These are phyloP conservation scores for Apiospora koreana DNA, from an alignment of 2,329 filamentous ascomycete species.

Conservation along the genomic window DNA sequence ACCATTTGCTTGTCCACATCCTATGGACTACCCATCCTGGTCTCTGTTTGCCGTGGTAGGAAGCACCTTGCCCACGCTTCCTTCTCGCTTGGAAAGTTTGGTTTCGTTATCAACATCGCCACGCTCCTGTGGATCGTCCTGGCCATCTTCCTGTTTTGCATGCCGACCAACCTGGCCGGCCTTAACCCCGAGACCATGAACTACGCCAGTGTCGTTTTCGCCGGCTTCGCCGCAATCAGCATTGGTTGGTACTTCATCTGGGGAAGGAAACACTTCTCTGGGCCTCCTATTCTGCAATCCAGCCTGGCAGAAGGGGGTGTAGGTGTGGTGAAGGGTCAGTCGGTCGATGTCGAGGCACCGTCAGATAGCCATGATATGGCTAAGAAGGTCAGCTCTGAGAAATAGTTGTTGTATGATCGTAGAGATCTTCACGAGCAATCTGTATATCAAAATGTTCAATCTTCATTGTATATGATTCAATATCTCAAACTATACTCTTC, in stretches of 20 bases:
- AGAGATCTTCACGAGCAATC: background rate
- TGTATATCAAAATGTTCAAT: background rate
- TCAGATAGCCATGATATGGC: background rate
- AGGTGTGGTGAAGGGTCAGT: constrained; percentile 24
- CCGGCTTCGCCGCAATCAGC: constrained; percentile 61
- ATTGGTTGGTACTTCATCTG: constrained; percentile 64
- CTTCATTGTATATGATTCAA: too few relatives aligned
- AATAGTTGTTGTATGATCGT: background rate
- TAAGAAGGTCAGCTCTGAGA: background rate
- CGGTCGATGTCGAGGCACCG: constrained; percentile 12
- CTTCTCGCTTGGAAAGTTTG: constrained; percentile 70
- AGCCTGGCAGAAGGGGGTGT: constrained; percentile 21
- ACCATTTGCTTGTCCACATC: constrained; percentile 77
- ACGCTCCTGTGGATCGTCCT: constrained; percentile 72
- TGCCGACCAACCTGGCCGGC: constrained; percentile 64
- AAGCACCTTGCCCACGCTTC: constrained; percentile 64
- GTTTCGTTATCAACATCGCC: constrained; percentile 66
- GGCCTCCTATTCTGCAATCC: constrained; percentile 46
- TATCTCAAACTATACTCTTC: too few relatives aligned
- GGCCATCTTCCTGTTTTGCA: constrained; percentile 73
- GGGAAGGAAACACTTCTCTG: constrained; percentile 64
- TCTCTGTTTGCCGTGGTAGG: constrained; percentile 68
- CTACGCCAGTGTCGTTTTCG: constrained; percentile 67
- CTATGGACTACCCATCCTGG: constrained; percentile 74
- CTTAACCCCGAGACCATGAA: constrained; percentile 60